Evolutionary conservation across 1,284 basidiomycete species (phyloP).

Genomic region (Puccinia coronata): DNA sequence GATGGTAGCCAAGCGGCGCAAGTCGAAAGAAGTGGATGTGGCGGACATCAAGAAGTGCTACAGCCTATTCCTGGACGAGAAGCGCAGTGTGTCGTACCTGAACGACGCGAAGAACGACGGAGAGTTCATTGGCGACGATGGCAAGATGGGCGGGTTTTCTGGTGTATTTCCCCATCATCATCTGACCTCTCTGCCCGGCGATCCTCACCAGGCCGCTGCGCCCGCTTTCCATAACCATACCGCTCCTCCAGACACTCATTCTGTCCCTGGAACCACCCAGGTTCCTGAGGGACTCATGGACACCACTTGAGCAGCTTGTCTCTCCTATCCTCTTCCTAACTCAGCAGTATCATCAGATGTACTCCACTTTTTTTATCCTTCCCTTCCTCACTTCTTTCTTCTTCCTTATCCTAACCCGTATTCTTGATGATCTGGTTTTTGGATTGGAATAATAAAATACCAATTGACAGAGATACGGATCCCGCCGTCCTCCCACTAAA

Average conservation of each 20-base stretch:
- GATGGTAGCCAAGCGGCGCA: conserved; percentile 77
- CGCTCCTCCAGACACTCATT: background rate
- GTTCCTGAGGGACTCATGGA: background rate
- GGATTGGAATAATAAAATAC: too few relatives aligned
- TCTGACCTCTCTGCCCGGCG: background rate
- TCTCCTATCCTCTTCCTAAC: background rate
- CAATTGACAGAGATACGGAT: too few relatives aligned
- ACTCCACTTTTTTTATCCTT: too few relatives aligned
- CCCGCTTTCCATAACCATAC: background rate
- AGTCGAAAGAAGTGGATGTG: conserved; percentile 71
- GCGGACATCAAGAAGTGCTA: conserved; percentile 82
- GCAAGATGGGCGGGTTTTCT: conserved; percentile 1
- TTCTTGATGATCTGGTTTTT: too few relatives aligned
- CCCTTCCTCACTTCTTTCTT: too few relatives aligned
- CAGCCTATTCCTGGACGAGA: conserved; percentile 81
- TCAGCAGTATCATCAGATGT: too few relatives aligned
- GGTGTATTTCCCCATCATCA: background rate
- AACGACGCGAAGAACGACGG: conserved; percentile 61
- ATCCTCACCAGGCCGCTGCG: background rate
- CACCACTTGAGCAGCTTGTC: background rate
- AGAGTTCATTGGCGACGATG: conserved; percentile 49
- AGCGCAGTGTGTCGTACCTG: conserved; percentile 88
- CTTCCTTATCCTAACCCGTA: too few relatives aligned
- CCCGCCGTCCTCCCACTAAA: too few relatives aligned
- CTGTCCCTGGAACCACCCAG: background rate